Conservation (phyloP, 768 basidiomycete genomes). For the Mycena floridula region DNA sequence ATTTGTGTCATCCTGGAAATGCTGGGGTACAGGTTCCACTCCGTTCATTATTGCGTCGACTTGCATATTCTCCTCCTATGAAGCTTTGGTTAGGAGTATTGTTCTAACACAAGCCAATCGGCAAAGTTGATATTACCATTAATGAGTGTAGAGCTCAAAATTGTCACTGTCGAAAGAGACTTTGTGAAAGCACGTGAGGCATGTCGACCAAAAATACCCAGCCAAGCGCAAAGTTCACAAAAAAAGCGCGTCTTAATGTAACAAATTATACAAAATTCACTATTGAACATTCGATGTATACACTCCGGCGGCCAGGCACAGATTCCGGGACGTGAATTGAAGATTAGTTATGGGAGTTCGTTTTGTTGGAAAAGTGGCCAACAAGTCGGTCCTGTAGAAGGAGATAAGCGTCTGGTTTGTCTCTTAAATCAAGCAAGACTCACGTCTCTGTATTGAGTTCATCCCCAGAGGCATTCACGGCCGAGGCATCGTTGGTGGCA, state of each 20-base stretch:
- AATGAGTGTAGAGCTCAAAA: too few species aligned
- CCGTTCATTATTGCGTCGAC: conserved; percentile 28
- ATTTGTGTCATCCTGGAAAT: conserved; percentile 8
- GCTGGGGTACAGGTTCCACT: conserved; percentile 12
- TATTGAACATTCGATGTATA: too few species aligned
- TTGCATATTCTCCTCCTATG: conserved; percentile 36
- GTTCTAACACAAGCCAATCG: neutral
- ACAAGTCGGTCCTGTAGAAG: conserved; percentile 62
- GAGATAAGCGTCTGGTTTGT: conserved; percentile 2
- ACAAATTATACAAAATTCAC: too few species aligned
- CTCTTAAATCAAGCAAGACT: conserved; percentile 20
- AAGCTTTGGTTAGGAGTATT: neutral
- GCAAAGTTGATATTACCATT: too few species aligned
- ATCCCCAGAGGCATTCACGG: conserved; percentile 33
- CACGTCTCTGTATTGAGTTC: conserved; percentile 70
- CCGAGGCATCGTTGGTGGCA: conserved; percentile 25
- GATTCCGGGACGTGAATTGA: conserved; percentile 91
- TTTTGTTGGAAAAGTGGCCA: conserved; percentile 93
- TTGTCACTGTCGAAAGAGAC: too few species aligned
- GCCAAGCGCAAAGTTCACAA: too few species aligned
- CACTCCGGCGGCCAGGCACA: conserved; percentile 82
- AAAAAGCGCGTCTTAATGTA: too few species aligned
- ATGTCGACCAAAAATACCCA: too few species aligned
- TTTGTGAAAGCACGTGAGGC: too few species aligned
- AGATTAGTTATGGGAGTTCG: conserved; percentile 89